A percentile compares a stretch with the other conserved stretches of the same genome.
Evolutionary conservation across 805 yeast species (phyloP).

Genomic region (Lipomyces yamanashiensis): DNA sequence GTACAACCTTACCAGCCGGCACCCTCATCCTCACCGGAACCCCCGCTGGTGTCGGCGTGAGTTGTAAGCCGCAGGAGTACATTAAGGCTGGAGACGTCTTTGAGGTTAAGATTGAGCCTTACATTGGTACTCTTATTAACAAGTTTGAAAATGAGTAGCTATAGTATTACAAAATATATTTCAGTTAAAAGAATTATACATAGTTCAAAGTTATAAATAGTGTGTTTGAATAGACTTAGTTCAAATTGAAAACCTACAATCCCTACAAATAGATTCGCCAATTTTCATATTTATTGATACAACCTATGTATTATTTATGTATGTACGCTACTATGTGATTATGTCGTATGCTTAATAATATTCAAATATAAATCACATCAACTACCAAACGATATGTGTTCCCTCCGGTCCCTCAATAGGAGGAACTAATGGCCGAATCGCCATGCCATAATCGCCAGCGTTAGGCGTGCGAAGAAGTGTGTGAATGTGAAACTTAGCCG

Average conservation of each 20-base stretch:
- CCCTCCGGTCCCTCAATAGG: constrained; percentile 9
- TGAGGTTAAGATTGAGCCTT: constrained; percentile 42
- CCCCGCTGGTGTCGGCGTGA: constrained; percentile 59
- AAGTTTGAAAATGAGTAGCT: neutral
- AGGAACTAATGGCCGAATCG: constrained; percentile 4
- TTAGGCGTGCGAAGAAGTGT: constrained; percentile 14
- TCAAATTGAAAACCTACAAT: too few relatives aligned
- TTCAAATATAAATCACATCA: neutral
- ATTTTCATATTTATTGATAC: too few relatives aligned
- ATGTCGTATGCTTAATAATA: too few relatives aligned
- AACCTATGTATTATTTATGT: too few relatives aligned
- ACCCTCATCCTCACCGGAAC: constrained; percentile 60
- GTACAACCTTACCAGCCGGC: constrained; percentile 57
- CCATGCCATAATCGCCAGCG: constrained; percentile 15
- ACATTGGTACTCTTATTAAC: constrained; percentile 5
- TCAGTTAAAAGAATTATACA: too few relatives aligned
- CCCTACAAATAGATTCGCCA: too few relatives aligned
- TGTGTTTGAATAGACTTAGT: too few relatives aligned
- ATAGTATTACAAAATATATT: neutral
- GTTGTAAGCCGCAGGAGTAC: constrained; percentile 50
- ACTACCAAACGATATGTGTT: constrained; percentile 3
- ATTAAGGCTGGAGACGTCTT: constrained; percentile 52
- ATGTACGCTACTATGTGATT: neutral
- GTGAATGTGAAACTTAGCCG: constrained; percentile 14
- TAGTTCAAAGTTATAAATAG: neutral